Conservation (phyloP, 1,284 basidiomycete species). For the Sanguinoderma infundibulare region DNA sequence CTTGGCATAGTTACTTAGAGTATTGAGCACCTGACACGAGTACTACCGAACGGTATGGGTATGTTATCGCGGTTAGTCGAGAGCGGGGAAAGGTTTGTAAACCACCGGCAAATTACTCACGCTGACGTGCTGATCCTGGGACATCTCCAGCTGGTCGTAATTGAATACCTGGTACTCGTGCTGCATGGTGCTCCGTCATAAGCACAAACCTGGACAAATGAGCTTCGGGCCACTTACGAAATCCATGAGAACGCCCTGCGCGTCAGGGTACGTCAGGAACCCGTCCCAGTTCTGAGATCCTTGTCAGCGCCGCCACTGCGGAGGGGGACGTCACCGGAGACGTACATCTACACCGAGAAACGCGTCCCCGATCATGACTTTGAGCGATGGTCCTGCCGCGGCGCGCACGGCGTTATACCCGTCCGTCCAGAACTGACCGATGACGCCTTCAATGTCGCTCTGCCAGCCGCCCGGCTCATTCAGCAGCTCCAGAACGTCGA, state of each 20-base stretch:
- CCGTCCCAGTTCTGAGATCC: slow-evolving; percentile 56
- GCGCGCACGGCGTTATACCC: slow-evolving; percentile 60
- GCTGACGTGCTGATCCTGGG: slow-evolving; percentile 58
- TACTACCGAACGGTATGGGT: slow-evolving; percentile 16
- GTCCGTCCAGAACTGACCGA: slow-evolving; percentile 57
- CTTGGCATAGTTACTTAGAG: slow-evolving; percentile 42
- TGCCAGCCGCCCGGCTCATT: slow-evolving; percentile 67
- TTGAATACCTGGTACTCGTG: slow-evolving; percentile 86
- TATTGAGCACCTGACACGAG: slow-evolving; percentile 31
- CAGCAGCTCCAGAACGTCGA: slow-evolving; percentile 65
- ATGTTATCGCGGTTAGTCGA: background rate
- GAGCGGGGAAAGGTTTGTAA: slow-evolving; percentile 1
- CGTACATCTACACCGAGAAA: slow-evolving; percentile 65
- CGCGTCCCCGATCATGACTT: slow-evolving; percentile 76
- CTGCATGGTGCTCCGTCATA: slow-evolving; percentile 34
- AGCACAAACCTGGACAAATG: background rate
- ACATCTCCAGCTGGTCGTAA: slow-evolving; percentile 55
- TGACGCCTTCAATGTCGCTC: slow-evolving; percentile 45
- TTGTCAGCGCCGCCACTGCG: background rate
- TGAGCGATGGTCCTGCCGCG: slow-evolving; percentile 46
- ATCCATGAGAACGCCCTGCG: slow-evolving; percentile 65
- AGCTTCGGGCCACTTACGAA: slow-evolving; percentile 44
- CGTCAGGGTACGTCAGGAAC: slow-evolving; percentile 59
- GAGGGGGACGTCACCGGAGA: background rate
- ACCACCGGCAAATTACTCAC: slow-evolving; percentile 34